Evolutionary conservation across 306 rosid species (phyloP).

Genomic region (Prunus dulcis): DNA sequence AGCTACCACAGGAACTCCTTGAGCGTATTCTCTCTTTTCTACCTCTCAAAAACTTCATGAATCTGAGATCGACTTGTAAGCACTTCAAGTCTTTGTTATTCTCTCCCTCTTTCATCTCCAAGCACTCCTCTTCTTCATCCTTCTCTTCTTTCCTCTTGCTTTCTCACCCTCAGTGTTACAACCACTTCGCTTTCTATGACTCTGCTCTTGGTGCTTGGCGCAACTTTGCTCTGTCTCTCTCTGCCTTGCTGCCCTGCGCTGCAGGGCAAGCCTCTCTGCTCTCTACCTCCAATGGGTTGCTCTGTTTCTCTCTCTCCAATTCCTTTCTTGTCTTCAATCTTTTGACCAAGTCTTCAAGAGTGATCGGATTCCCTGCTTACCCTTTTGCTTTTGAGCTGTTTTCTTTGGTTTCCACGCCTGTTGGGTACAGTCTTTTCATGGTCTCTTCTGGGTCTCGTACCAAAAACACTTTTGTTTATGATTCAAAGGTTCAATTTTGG

Average conservation of each 20-base stretch:
- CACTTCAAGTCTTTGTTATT: slow-evolving; percentile 59
- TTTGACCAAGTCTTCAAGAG: slow-evolving; percentile 52
- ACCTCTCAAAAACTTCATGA: slow-evolving; percentile 58
- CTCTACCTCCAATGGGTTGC: slow-evolving; percentile 63
- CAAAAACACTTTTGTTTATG: slow-evolving; percentile 37
- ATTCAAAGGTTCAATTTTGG: slow-evolving; percentile 56
- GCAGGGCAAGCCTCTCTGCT: slow-evolving; percentile 37
- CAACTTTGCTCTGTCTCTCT: slow-evolving; percentile 40
- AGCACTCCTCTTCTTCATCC: slow-evolving; percentile 49
- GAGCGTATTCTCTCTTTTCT: slow-evolving; percentile 67
- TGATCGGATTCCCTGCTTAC: slow-evolving; percentile 47
- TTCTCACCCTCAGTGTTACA: slow-evolving; percentile 70
- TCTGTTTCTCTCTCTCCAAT: slow-evolving; percentile 52
- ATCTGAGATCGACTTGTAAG: slow-evolving; percentile 81
- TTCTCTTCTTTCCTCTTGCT: slow-evolving; percentile 76
- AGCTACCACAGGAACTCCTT: slow-evolving; percentile 61
- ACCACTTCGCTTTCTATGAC: slow-evolving; percentile 65
- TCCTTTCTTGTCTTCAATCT: slow-evolving; percentile 67
- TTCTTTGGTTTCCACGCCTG: slow-evolving; percentile 55
- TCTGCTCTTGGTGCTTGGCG: slow-evolving; percentile 59
- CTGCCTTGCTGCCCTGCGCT: slow-evolving; percentile 32
- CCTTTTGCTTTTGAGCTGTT: slow-evolving; percentile 50
- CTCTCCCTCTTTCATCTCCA: slow-evolving; percentile 63
- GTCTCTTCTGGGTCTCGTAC: slow-evolving; percentile 43
- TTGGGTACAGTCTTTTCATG: slow-evolving; percentile 53